Evolutionary conservation across 352 stramenopile species (phyloP).

Genomic region (Phytophthora constricta): DNA sequence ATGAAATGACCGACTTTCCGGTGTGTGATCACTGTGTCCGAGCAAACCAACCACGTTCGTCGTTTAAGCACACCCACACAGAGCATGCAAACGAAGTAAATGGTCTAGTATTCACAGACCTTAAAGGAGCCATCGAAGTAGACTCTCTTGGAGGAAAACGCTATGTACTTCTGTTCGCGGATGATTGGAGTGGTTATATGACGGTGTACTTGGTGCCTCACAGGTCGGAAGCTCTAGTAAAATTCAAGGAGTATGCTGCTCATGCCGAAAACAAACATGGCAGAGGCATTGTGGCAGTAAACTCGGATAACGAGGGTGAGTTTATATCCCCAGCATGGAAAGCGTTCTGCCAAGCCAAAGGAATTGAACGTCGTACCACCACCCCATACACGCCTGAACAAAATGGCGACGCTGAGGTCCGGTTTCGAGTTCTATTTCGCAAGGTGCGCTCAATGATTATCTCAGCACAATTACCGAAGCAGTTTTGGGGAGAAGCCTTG

Average conservation of each 20-base stretch:
- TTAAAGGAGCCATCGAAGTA: background rate
- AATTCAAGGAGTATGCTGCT: conserved; percentile 13
- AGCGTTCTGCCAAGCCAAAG: background rate
- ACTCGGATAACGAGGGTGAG: conserved; percentile 14
- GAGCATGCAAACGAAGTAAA: background rate
- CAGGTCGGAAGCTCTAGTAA: background rate
- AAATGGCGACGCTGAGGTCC: conserved; percentile 15
- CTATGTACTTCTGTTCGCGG: background rate
- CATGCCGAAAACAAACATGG: conserved; percentile 12
- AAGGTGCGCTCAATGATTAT: conserved; percentile 23
- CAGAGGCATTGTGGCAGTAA: background rate
- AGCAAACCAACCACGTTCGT: background rate
- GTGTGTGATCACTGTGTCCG: background rate
- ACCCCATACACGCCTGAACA: conserved; percentile 17
- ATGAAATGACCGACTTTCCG: background rate
- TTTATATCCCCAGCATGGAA: conserved; percentile 5
- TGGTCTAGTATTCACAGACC: background rate
- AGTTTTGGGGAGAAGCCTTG: conserved; percentile 20
- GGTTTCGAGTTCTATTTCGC: conserved; percentile 15
- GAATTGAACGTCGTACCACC: conserved; percentile 1
- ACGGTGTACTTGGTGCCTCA: background rate
- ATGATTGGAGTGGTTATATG: background rate
- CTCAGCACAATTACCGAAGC: conserved; percentile 7
- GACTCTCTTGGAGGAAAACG: background rate
- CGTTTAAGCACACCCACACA: background rate